phyloP scores from a whole-genome alignment of 768 basidiomycete genomes.

The Russula sp. region DNA sequence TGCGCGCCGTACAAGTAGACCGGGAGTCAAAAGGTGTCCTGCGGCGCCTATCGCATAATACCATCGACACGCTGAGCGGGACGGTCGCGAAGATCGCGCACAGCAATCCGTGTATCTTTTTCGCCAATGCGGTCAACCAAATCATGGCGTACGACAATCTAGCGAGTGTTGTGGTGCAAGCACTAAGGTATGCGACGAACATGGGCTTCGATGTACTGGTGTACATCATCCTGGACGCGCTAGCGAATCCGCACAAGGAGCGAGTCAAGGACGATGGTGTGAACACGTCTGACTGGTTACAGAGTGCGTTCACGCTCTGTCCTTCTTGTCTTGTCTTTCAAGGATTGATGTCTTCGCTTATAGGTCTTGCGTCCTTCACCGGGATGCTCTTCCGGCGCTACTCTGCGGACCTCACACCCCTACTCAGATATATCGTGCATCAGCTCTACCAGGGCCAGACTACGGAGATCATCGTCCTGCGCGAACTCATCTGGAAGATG shows the following conservation, averaged over 20 bases:
- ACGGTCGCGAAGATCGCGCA: slow-evolving; percentile 90
- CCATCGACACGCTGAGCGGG: slow-evolving; percentile 78
- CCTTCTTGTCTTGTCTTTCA: not conserved
- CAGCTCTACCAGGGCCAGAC: slow-evolving; percentile 79
- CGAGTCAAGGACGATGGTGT: slow-evolving; percentile 90
- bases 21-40: slow-evolving; percentile 86
- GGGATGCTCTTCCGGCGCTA: slow-evolving; percentile 89
- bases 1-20: slow-evolving; percentile 78
- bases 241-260: slow-evolving; percentile 76
- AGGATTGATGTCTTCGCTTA: slow-evolving; percentile 13
- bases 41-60: slow-evolving; percentile 78
- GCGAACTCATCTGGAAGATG: slow-evolving; percentile 93
- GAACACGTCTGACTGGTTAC: slow-evolving; percentile 85
- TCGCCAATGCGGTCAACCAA: slow-evolving; percentile 83
- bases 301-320: slow-evolving; percentile 55
- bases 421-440: slow-evolving; percentile 88
- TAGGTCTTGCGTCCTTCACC: slow-evolving; percentile 89
- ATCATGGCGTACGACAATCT: slow-evolving; percentile 96
- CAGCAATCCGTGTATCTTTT: slow-evolving; percentile 89
- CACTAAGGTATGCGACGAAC: slow-evolving; percentile 79
- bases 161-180: slow-evolving; percentile 83
- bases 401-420: slow-evolving; percentile 72
- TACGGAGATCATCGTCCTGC: slow-evolving; percentile 86
- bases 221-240: slow-evolving; percentile 79
- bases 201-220: slow-evolving; percentile 94